Conservation (phyloP, 2,329 filamentous ascomycete genomes). For the Nigrospora oryzae region DNA sequence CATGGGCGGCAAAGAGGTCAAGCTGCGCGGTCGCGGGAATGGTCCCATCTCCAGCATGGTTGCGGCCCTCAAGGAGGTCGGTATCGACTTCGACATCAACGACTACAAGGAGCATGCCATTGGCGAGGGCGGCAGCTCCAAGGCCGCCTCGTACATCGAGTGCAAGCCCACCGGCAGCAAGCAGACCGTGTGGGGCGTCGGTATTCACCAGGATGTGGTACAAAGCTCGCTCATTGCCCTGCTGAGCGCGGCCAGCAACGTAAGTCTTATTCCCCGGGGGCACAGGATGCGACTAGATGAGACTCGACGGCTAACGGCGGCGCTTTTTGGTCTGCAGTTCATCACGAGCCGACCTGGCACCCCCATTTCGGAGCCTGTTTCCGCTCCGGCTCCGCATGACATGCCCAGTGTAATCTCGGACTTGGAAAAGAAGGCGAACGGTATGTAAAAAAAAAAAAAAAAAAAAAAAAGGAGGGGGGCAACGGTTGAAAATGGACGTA, state of each 20-base stretch:
- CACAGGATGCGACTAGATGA: not conserved
- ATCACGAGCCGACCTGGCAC: conserved; percentile 61
- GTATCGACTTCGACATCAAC: conserved; percentile 80
- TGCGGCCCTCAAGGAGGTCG: conserved; percentile 68
- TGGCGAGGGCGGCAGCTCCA: conserved; percentile 69
- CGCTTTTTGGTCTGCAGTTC: conserved; percentile 43
- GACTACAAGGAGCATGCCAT: conserved; percentile 98
- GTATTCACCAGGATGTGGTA: conserved; percentile 86
- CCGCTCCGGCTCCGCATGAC: too few species aligned
- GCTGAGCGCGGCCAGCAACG: conserved; percentile 76
- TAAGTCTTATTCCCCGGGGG: conserved; percentile 38
- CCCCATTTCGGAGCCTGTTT: conserved; percentile 34
- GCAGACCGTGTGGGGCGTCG: conserved; percentile 80
- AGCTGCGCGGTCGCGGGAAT: conserved; percentile 73
- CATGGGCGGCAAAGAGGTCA: conserved; percentile 73
- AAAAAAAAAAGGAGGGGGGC: too few species aligned
- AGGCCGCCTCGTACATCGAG: conserved; percentile 93
- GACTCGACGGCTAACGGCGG: not conserved
- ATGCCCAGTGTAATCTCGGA: too few species aligned
- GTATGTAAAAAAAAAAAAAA: too few species aligned
- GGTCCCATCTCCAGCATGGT: conserved; percentile 86
- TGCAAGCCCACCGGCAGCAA: conserved; percentile 62
- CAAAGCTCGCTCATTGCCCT: conserved; percentile 83
- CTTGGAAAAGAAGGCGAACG: too few species aligned
- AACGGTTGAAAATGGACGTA: too few species aligned